Evolutionary conservation across 2,329 filamentous ascomycete genomes (phyloP).

Genomic region (Capronia epimyces): DNA sequence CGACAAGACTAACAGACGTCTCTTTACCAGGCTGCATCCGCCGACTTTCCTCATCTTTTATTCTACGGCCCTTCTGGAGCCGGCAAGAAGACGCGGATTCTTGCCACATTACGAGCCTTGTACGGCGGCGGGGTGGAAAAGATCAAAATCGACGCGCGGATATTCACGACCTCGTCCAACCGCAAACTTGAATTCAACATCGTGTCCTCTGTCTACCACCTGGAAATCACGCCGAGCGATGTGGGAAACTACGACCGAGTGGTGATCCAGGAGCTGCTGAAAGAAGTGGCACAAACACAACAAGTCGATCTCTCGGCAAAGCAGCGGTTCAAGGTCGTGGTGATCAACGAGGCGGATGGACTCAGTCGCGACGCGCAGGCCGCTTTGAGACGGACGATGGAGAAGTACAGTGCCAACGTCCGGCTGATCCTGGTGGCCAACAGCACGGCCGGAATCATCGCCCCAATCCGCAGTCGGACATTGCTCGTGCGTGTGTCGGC

Average conservation of each 20-base stretch:
- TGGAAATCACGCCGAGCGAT: slow-evolving; percentile 96
- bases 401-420: slow-evolving; percentile 96
- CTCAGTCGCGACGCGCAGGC: slow-evolving; percentile 92
- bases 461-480: slow-evolving; percentile 90
- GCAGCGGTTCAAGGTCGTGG: slow-evolving; percentile 95
- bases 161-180: slow-evolving; percentile 86
- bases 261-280: slow-evolving; percentile 89
- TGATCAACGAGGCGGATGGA: slow-evolving; percentile 98
- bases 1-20: slow-evolving; percentile 1
- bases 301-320: slow-evolving; percentile 91
- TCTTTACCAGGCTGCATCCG: slow-evolving; percentile 67
- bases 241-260: slow-evolving; percentile 95
- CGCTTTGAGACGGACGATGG: slow-evolving; percentile 91
- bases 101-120: slow-evolving; percentile 88
- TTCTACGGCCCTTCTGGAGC: slow-evolving; percentile 95
- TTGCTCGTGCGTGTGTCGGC: slow-evolving; percentile 87
- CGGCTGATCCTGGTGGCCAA: slow-evolving; percentile 89
- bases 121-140: slow-evolving; percentile 97
- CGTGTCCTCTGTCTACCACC: slow-evolving; percentile 91
- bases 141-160: slow-evolving; percentile 97
- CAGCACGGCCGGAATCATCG: slow-evolving; percentile 96
- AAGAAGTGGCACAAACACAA: slow-evolving; percentile 97
- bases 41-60: slow-evolving; percentile 95
- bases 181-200: slow-evolving; percentile 99
- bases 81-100: slow-evolving; percentile 95